Percentiles rank a stretch among this genome's conserved stretches.
Evolutionary conservation across 2,329 filamentous ascomycete genomes (phyloP).

Genomic region (Claviceps sp.): DNA sequence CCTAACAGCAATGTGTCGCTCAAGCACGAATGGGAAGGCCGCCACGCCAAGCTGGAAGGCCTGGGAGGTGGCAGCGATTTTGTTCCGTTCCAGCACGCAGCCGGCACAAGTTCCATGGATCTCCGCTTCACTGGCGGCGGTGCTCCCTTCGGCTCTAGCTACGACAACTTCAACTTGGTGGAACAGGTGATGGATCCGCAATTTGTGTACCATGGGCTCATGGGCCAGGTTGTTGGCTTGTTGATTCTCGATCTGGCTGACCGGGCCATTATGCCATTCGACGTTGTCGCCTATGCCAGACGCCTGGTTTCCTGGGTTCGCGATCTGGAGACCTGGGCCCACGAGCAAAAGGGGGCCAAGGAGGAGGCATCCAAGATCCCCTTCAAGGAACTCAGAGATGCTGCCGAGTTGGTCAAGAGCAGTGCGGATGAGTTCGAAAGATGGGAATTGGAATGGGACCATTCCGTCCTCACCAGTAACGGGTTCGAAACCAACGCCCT

Average conservation of each 20-base stretch:
- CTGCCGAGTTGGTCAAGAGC: slow-evolving; percentile 43
- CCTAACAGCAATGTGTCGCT: slow-evolving; percentile 60
- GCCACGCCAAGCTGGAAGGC: slow-evolving; percentile 46
- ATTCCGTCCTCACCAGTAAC: slow-evolving; percentile 52
- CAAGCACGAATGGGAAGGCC: slow-evolving; percentile 60
- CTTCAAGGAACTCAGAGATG: slow-evolving; percentile 31
- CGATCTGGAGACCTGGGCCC: slow-evolving; percentile 52
- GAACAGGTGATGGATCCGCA: slow-evolving; percentile 64
- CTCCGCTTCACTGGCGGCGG: slow-evolving; percentile 58
- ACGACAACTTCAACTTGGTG: slow-evolving; percentile 86
- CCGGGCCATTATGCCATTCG: slow-evolving; percentile 68
- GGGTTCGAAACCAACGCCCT: slow-evolving; percentile 64
- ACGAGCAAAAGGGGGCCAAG: slow-evolving; percentile 32
- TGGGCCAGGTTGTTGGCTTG: slow-evolving; percentile 69
- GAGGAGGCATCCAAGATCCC: slow-evolving; percentile 14
- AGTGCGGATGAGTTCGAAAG: slow-evolving; percentile 46
- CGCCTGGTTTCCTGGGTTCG: slow-evolving; percentile 51
- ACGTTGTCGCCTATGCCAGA: slow-evolving; percentile 59
- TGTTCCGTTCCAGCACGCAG: slow-evolving; percentile 81
- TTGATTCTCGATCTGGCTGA: slow-evolving; percentile 79
- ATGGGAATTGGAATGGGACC: slow-evolving; percentile 71
- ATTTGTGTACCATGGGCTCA: slow-evolving; percentile 65
- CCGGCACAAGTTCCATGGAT: slow-evolving; percentile 77
- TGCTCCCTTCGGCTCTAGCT: slow-evolving; percentile 69
- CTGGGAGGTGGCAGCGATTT: slow-evolving; percentile 71